Conservation (phyloP, 2,329 filamentous ascomycete genomes). For the Colletotrichum euphorbiae region DNA sequence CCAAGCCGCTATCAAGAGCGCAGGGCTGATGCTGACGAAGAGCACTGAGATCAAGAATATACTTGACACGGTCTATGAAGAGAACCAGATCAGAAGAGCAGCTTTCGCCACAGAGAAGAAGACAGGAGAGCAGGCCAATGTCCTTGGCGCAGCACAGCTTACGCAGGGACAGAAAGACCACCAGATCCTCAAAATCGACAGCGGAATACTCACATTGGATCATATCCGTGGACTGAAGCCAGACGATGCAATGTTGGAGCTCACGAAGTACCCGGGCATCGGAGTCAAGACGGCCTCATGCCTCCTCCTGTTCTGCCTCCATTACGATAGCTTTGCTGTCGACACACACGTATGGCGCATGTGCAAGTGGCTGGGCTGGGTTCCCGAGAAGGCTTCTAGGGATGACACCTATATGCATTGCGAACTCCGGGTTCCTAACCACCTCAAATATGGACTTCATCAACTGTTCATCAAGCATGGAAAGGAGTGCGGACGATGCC, state of each 20-base stretch:
- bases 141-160: constrained; percentile 56
- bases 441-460: constrained; percentile 67
- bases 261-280: constrained; percentile 64
- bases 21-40: constrained; percentile 78
- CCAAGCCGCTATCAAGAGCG: constrained; percentile 75
- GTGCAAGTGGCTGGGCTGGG: constrained; percentile 65
- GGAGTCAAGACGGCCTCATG: constrained; percentile 69
- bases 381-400: constrained; percentile 60
- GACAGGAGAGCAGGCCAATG: constrained; percentile 53
- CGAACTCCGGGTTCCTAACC: constrained; percentile 63
- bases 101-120: constrained; percentile 58
- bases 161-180: constrained; percentile 62
- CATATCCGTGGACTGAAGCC: constrained; percentile 59
- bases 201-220: constrained; percentile 69
- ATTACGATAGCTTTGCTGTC: constrained; percentile 65
- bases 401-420: constrained; percentile 64
- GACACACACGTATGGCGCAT: constrained; percentile 68
- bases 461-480: constrained; percentile 67
- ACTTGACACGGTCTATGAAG: constrained; percentile 76
- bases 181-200: constrained; percentile 67
- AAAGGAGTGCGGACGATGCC: constrained; percentile 60
- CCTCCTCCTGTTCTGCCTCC: constrained; percentile 67
- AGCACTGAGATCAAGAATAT: constrained; percentile 79
- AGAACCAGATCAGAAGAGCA: constrained; percentile 65
- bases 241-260: constrained; percentile 62